These are phyloP conservation scores for Taxillus chinensis DNA, from an alignment of 164 flowering plant species.

Conservation along the genomic window DNA sequence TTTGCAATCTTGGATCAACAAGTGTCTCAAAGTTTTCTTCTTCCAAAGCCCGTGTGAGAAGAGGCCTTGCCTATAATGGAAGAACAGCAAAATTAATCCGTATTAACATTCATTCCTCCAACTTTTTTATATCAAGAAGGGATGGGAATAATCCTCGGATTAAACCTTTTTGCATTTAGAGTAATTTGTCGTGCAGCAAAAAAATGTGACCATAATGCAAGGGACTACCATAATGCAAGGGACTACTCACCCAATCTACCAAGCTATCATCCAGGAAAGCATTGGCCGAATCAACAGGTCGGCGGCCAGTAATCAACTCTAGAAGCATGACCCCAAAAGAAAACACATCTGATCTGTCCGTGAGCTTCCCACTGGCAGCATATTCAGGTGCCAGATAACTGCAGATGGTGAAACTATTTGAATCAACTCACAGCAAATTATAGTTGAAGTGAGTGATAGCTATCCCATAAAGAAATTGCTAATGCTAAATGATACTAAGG, in stretches of 20 bases:
- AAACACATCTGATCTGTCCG: conserved; percentile 89
- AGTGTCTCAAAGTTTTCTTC: conserved; percentile 60
- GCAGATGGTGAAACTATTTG: conserved; percentile 1
- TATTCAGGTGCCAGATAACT: conserved; percentile 97
- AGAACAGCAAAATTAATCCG: neutral
- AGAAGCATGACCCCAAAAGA: conserved; percentile 90
- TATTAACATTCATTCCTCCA: no score
- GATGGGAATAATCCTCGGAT: no score
- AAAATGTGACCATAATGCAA: neutral
- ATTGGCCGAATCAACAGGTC: conserved; percentile 53
- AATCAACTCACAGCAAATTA: no score
- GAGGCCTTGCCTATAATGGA: conserved; percentile 68
- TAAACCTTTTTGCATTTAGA: no score
- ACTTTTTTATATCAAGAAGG: no score
- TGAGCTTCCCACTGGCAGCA: conserved; percentile 81
- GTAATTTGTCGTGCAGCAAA: neutral
- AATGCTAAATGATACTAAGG: no score
- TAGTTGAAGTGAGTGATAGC: no score
- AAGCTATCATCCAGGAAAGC: conserved; percentile 67
- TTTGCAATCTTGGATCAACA: conserved; percentile 48
- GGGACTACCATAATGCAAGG: neutral
- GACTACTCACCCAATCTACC: conserved; percentile 80
- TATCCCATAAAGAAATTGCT: no score
- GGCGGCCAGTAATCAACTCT: conserved; percentile 82
- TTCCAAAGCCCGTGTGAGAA: conserved; percentile 61